phyloP scores from a whole-genome alignment of 352 stramenopile genomes.

The Phytophthora cactorum region DNA sequence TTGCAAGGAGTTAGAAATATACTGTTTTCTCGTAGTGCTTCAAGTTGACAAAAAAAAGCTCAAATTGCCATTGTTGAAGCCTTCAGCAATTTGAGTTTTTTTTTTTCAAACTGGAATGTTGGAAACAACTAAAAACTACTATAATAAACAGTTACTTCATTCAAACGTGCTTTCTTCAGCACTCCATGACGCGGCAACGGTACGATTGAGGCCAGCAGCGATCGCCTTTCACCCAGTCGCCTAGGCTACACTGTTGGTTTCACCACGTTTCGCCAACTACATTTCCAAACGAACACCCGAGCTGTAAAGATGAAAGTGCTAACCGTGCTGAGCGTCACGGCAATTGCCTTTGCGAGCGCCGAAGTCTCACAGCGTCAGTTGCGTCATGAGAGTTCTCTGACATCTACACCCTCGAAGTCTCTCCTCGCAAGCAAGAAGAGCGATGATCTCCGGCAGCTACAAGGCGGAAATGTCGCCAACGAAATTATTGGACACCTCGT shows the following conservation, averaged over 20 bases:
- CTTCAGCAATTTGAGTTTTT: no score
- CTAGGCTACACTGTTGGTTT: background rate
- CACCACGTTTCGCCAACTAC: background rate
- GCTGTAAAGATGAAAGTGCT: background rate
- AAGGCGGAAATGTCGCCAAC: no score
- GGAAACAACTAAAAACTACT: no score
- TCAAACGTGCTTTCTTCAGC: background rate
- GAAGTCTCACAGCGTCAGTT: background rate
- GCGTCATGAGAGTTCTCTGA: background rate
- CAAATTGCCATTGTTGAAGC: no score
- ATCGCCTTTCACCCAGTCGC: background rate
- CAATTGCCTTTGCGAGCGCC: background rate
- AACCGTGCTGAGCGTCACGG: background rate
- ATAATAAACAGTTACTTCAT: no score
- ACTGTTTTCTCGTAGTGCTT: no score
- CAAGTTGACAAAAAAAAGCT: no score
- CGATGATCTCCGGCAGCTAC: background rate
- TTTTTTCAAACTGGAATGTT: no score
- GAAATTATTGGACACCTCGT: no score
- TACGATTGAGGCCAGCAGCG: background rate
- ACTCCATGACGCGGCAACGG: background rate
- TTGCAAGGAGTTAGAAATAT: no score
- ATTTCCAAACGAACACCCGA: background rate
- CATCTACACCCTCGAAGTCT: no score
- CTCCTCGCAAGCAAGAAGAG: background rate